A percentile compares a stretch with the other conserved stretches of the same genome.
Evolutionary conservation across 768 basidiomycete species (phyloP).

Genomic region (Suillus fuscotomentosus): DNA sequence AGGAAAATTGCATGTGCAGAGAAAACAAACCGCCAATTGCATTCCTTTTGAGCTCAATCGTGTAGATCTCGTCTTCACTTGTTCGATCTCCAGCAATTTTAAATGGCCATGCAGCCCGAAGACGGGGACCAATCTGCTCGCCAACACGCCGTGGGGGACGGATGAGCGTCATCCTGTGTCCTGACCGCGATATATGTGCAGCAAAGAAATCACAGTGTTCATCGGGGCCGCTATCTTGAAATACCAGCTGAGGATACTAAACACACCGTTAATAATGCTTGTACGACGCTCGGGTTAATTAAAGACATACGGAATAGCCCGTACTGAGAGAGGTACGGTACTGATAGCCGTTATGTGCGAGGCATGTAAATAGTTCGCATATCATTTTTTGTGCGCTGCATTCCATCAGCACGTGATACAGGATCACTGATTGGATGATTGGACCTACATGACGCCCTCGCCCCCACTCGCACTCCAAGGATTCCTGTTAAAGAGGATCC

Average conservation of each 20-base stretch:
- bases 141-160: conserved; percentile 39
- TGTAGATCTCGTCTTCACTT: conserved; percentile 49
- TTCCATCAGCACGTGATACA: not conserved
- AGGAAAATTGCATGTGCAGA: not conserved
- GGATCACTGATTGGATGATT: not conserved
- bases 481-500: conserved; percentile 59
- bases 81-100: conserved; percentile 41
- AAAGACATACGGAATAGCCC: conserved; percentile 44
- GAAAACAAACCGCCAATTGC: conserved; percentile 30
- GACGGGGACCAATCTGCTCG: conserved; percentile 35
- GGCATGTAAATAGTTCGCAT: conserved; percentile 54
- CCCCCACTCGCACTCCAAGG: conserved; percentile 66
- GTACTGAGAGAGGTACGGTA: conserved; percentile 64
- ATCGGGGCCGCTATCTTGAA: conserved; percentile 53
- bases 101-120: conserved; percentile 42
- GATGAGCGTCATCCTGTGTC: conserved; percentile 49
- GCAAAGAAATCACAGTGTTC: conserved; percentile 57
- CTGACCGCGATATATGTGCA: conserved; percentile 60
- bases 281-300: conserved; percentile 13
- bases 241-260: conserved; percentile 66
- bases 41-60: conserved; percentile 52
- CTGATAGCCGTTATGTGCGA: conserved; percentile 63
- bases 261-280: conserved; percentile 13
- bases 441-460: conserved; percentile 50
- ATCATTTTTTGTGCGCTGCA: conserved; percentile 61